Evolutionary conservation across 1,284 basidiomycete species (phyloP).

Genomic region (Hortiboletus rubellus): DNA sequence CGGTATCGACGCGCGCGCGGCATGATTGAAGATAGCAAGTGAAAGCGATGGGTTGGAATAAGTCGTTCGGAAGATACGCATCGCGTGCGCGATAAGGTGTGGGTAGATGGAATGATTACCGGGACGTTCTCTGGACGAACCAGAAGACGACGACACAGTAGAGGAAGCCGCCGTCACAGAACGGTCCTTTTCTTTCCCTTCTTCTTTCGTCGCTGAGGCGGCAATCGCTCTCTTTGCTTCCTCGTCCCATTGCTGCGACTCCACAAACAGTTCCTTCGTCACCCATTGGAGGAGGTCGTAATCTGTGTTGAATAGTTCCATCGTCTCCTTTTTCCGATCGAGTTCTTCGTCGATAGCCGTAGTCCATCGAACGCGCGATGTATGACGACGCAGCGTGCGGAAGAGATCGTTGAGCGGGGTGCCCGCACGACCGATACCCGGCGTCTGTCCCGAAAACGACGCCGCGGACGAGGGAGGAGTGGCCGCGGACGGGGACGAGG

Average conservation of each 20-base stretch:
- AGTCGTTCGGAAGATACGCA: slow-evolving; percentile 72
- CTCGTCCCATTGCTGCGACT: slow-evolving; percentile 50
- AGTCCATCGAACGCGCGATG: slow-evolving; percentile 51
- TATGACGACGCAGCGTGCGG: slow-evolving; percentile 47
- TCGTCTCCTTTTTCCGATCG: slow-evolving; percentile 76
- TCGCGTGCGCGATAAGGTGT: slow-evolving; percentile 69
- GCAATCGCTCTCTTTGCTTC: slow-evolving; percentile 41
- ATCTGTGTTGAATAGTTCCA: slow-evolving; percentile 70
- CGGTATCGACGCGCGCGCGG: slow-evolving; percentile 66
- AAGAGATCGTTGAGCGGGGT: slow-evolving; percentile 33
- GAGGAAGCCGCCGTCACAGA: not conserved
- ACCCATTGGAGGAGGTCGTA: slow-evolving; percentile 78
- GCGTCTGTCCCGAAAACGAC: slow-evolving; percentile 3
- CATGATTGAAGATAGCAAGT: slow-evolving; percentile 80
- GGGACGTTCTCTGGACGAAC: slow-evolving; percentile 32
- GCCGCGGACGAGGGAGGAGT: not conserved
- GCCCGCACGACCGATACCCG: slow-evolving; percentile 19
- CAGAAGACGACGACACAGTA: not conserved
- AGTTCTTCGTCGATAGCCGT: slow-evolving; percentile 55
- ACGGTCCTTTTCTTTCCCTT: not conserved
- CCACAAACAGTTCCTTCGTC: slow-evolving; percentile 64
- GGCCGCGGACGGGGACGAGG: slow-evolving; percentile 1
- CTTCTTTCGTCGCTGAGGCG: not conserved
- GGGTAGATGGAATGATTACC: slow-evolving; percentile 70
- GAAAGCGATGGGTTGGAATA: slow-evolving; percentile 80